These are phyloP conservation scores for Xylaria telfairii DNA, from an alignment of 495 filamentous ascomycete species.

Conservation along the genomic window DNA sequence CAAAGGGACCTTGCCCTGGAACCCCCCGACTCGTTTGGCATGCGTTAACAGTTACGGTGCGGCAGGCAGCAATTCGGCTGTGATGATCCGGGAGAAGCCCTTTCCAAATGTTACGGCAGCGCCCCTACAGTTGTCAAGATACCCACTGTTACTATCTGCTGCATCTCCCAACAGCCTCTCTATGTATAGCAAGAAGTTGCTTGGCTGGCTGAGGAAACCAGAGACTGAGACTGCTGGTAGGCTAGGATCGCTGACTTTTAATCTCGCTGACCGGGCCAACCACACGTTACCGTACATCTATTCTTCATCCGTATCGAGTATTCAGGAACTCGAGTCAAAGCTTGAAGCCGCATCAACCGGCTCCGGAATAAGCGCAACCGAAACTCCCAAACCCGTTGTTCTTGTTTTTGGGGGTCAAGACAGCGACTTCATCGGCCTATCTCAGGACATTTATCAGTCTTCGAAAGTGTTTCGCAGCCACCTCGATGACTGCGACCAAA, in stretches of 20 bases:
- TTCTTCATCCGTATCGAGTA: slow-evolving; percentile 1
- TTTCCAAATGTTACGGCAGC: neutral
- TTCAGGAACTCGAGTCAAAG: slow-evolving; percentile 2
- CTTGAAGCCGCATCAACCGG: slow-evolving; percentile 17
- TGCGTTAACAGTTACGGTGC: slow-evolving; percentile 43
- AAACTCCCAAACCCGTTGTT: slow-evolving; percentile 39
- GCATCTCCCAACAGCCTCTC: slow-evolving; percentile 16
- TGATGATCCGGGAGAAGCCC: slow-evolving; percentile 34
- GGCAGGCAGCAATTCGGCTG: slow-evolving; percentile 39
- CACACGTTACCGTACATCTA: slow-evolving; percentile 3
- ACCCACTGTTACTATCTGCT: slow-evolving; percentile 58
- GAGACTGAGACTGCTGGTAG: neutral
- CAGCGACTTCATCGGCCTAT: slow-evolving; percentile 44
- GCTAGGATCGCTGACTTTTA: slow-evolving; percentile 14
- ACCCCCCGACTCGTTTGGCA: slow-evolving; percentile 31
- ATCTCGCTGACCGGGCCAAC: slow-evolving; percentile 21
- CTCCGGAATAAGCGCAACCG: slow-evolving; percentile 5
- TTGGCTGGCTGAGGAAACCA: neutral
- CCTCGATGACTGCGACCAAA: slow-evolving; percentile 46
- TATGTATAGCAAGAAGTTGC: slow-evolving; percentile 21
- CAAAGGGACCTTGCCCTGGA: slow-evolving; percentile 39
- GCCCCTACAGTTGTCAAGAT: slow-evolving; percentile 51
- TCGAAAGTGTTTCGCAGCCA: slow-evolving; percentile 42
- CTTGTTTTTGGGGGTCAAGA: slow-evolving; percentile 59
- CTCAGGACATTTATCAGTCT: slow-evolving; percentile 37